Evolutionary conservation across 176 grass and related monocot genomes (phyloP), one percentile per base, ranked within the genome.

Genomic region (Triticum turgidum): DNA sequence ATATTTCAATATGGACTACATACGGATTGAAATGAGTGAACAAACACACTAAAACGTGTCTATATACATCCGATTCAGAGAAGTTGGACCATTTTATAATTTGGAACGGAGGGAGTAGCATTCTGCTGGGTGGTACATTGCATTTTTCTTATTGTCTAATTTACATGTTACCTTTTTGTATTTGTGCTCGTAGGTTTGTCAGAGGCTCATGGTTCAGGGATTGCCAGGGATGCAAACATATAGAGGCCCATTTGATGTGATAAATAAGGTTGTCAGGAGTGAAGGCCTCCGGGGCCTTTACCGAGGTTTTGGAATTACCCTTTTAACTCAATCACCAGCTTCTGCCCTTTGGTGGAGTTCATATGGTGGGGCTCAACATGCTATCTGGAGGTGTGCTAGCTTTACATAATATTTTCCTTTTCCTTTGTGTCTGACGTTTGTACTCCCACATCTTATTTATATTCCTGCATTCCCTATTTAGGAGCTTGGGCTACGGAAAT

Each of bases 281-380:
- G 94, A 98, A 88, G 97, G 97, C 58, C 17, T 98, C 15, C 88
- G 88, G 3, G 94, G 97, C 13, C 90, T 98, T 81, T 98, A 94
- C 85, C 91, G 97, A 81, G 94, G 97, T 42, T 98, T 96, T 88
- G 97, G 97, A 77, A 83, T 98, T 80, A 98, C 97, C 12, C 85
- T 98, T 33, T 76, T 92, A 80, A 94, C 92, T 56, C 92, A 98
- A 54, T 94, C 97, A 14, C 97, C 94, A 83, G 97, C 97, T 84
- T 88, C 97, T 84, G 97, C 97, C 82, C 94, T 98, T 87, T 98
- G 97, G 97, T 98, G 97, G 97, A 88, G 97, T 76, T 73, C 92
- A 72, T 96, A 98, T 85, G 94, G 92, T 86, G 88, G 88, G 37
- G 90, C 90, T 76, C 97, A 98, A 82, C 97, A 98, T 88, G 87